These are phyloP conservation scores for Malus hybrid DNA, from an alignment of 331 rosid genomes.

Conservation along the genomic window DNA sequence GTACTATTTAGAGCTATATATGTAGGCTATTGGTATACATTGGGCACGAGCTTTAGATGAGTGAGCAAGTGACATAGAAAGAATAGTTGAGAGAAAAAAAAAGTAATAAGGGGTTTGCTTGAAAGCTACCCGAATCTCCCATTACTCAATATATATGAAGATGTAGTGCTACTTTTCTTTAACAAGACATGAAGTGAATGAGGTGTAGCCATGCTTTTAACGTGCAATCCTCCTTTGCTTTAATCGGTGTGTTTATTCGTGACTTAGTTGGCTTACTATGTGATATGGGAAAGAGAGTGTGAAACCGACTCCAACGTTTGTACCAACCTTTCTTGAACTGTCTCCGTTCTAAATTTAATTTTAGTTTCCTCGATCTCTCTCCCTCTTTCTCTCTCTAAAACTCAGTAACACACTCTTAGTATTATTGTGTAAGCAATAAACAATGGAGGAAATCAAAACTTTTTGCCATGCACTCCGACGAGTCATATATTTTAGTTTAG, in stretches of 20 bases:
- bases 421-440: background rate
- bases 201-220: conserved; percentile 38
- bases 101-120: conserved; percentile 13
- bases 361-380: background rate
- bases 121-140: conserved; percentile 32
- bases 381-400: background rate
- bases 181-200: conserved; percentile 25
- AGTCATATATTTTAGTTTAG: conserved; percentile 5
- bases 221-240: conserved; percentile 51
- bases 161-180: conserved; percentile 24
- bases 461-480: conserved; percentile 13
- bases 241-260: conserved; percentile 25
- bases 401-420: conserved; percentile 2
- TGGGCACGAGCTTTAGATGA: conserved; percentile 10
- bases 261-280: conserved; percentile 11
- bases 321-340: conserved; percentile 5
- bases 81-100: background rate
- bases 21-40: background rate
- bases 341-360: background rate
- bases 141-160: conserved; percentile 6
- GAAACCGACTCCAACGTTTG: conserved; percentile 1
- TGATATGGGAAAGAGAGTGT: conserved; percentile 2
- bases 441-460: background rate
- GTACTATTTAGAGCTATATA: background rate
- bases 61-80: background rate